phyloP scores from a whole-genome alignment of 306 rosid species.

The Leucaena leucocephala region DNA sequence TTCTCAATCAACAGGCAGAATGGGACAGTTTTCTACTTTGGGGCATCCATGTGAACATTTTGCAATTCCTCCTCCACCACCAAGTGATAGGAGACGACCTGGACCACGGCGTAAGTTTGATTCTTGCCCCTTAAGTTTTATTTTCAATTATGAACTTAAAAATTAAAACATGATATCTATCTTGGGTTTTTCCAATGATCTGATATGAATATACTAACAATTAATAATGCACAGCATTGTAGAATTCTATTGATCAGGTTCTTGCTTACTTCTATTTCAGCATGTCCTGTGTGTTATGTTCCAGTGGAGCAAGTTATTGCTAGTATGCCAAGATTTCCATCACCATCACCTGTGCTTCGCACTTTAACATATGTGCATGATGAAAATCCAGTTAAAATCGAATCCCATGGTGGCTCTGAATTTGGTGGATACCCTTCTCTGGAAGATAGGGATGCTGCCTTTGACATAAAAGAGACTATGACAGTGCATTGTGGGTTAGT shows the following conservation, averaged over 20 bases:
- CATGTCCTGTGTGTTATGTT: conserved; percentile 92
- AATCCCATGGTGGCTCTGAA: conserved; percentile 79
- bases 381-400: conserved; percentile 60
- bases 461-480: conserved; percentile 84
- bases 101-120: conserved; percentile 93
- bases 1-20: conserved; percentile 39
- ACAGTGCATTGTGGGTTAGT: conserved; percentile 92
- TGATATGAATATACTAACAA: conserved; percentile 21
- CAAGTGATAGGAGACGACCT: conserved; percentile 60
- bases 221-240: conserved; percentile 25
- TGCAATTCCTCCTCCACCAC: conserved; percentile 92
- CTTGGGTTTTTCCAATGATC: conserved; percentile 21
- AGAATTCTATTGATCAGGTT: conserved; percentile 40
- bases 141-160: conserved; percentile 24
- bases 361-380: conserved; percentile 73
- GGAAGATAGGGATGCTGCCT: conserved; percentile 78
- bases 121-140: background rate
- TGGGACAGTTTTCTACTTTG: conserved; percentile 38
- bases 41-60: conserved; percentile 65
- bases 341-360: conserved; percentile 71
- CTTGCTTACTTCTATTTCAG: conserved; percentile 54
- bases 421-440: conserved; percentile 93
- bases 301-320: conserved; percentile 83
- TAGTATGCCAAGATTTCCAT: conserved; percentile 81
- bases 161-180: conserved; percentile 8